These are phyloP conservation scores for Cylindrotheca closterium DNA, from an alignment of 108 stramenopile species.

Conservation along the genomic window DNA sequence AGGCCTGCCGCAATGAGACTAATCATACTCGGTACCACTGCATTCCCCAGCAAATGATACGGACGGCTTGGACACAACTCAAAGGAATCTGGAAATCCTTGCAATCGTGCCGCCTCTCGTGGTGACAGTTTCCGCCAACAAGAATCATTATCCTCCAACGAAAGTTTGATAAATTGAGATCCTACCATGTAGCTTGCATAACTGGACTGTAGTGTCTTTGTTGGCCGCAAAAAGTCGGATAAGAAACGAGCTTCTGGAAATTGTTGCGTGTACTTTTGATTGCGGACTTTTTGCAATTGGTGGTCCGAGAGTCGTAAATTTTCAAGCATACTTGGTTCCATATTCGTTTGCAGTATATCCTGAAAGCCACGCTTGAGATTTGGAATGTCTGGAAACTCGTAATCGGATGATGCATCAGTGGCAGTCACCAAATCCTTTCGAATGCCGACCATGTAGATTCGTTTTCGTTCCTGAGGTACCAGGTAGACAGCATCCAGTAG, in stretches of 20 bases:
- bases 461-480: slow-evolving; percentile 25
- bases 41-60: slow-evolving; percentile 25
- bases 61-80: slow-evolving; percentile 10
- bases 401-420: too few relatives aligned
- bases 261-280: slow-evolving; percentile 23
- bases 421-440: slow-evolving; percentile 11
- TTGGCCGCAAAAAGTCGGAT: not conserved
- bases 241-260: slow-evolving; percentile 24
- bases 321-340: not conserved
- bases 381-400: slow-evolving; percentile 14
- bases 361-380: slow-evolving; percentile 2
- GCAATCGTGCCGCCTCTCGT: slow-evolving; percentile 23
- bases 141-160: not conserved
- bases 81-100: slow-evolving; percentile 30
- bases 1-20: slow-evolving; percentile 15
- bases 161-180: slow-evolving; percentile 10
- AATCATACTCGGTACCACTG: slow-evolving; percentile 19
- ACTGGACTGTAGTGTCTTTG: slow-evolving; percentile 31
- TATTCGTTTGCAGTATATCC: slow-evolving; percentile 15
- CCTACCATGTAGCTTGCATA: slow-evolving; percentile 30
- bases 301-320: not conserved
- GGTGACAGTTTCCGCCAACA: slow-evolving; percentile 18
- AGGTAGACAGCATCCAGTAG: slow-evolving; percentile 18
- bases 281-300: slow-evolving; percentile 12
- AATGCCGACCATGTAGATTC: slow-evolving; percentile 25